phyloP scores from a whole-genome alignment of 768 basidiomycete species.

The Roridomyces roridus region DNA sequence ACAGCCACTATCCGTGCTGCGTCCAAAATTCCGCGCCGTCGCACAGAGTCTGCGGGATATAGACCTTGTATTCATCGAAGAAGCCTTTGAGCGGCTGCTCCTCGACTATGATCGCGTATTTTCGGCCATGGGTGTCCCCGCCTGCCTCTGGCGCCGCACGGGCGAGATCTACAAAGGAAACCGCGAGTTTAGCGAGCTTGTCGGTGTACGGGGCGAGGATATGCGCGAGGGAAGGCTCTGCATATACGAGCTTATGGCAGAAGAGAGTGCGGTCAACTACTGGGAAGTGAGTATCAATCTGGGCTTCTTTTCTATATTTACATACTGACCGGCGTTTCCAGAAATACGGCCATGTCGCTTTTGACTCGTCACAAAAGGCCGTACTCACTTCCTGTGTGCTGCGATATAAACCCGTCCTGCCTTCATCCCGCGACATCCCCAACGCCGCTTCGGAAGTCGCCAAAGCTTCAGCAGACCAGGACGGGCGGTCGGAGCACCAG shows the following conservation, averaged over 20 bases:
- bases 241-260: constrained; percentile 98
- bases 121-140: constrained; percentile 95
- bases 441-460: constrained; percentile 25
- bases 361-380: constrained; percentile 91
- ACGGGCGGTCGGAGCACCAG: constrained; percentile 7
- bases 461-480: constrained; percentile 9
- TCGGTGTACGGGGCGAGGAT: constrained; percentile 87
- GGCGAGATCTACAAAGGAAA: constrained; percentile 99
- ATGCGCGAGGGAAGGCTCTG: constrained; percentile 93
- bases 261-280: constrained; percentile 95
- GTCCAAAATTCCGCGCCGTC: constrained; percentile 86
- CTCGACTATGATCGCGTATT: constrained; percentile 96
- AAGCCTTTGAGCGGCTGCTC: constrained; percentile 93
- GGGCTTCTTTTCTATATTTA: constrained; percentile 4
- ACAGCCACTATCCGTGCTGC: constrained; percentile 83
- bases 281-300: constrained; percentile 74
- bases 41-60: constrained; percentile 87
- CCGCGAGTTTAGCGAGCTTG: constrained; percentile 90
- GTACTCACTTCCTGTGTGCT: constrained; percentile 92
- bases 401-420: constrained; percentile 74
- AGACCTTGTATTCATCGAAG: constrained; percentile 96
- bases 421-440: constrained; percentile 39
- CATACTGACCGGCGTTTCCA: constrained; percentile 40
- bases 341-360: constrained; percentile 96
- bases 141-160: constrained; percentile 94